These are phyloP conservation scores for Sequoia sempervirens DNA, from an alignment of 75 land plant genomes.

Conservation along the genomic window DNA sequence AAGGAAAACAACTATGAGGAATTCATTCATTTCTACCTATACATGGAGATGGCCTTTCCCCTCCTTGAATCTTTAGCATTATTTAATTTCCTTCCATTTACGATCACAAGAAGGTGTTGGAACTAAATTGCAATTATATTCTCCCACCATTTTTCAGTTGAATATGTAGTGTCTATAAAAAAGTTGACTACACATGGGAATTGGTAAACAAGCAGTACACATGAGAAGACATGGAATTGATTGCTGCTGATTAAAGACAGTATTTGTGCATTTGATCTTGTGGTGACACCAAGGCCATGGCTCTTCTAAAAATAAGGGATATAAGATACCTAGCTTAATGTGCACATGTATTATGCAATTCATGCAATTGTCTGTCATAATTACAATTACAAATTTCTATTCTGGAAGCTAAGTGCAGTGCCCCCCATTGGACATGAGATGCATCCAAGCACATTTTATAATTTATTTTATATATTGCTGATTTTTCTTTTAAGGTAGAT, in stretches of 20 bases:
- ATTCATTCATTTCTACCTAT: not conserved
- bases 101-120: not conserved
- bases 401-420: not conserved
- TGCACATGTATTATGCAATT: not conserved
- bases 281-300: not conserved
- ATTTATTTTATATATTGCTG: not conserved
- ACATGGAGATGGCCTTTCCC: not conserved
- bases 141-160: not conserved
- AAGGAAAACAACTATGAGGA: not conserved
- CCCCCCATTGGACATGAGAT: not conserved
- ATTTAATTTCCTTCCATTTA: not conserved
- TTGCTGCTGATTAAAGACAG: not conserved
- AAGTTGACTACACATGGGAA: not conserved
- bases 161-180: not conserved
- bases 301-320: not conserved
- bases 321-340: not conserved
- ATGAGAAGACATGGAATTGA: not conserved
- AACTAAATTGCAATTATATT: not conserved
- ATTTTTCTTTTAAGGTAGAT: not conserved
- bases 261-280: not conserved
- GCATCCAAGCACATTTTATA: not conserved
- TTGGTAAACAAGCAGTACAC: too few relatives aligned
- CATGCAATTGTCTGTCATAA: not conserved
- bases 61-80: not conserved
- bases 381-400: not conserved